Evolutionary conservation across 2,329 filamentous ascomycete genomes (phyloP), one percentile per base, ranked within the genome.

Genomic region (Cordyceps farinosa): DNA sequence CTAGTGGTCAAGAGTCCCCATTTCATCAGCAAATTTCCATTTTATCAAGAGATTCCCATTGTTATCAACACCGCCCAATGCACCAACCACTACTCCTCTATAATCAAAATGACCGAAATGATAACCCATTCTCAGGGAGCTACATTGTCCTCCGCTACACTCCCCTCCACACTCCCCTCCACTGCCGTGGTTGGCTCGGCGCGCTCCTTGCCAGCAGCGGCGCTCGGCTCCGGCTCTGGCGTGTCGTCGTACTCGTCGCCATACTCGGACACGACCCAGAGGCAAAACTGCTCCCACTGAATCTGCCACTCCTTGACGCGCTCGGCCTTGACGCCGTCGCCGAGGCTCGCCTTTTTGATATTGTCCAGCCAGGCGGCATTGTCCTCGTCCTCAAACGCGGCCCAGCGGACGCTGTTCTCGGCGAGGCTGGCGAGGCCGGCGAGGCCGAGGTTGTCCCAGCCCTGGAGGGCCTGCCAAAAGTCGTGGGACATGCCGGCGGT

Each of bases 391-490:
- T 96, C 92, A 69, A 93, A 96, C 29, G 89, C 90, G 9, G 92
- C 89, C 91, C 92, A 98, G 47, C 91, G 84, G 51, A 98, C 87
- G 67, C 91, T 96, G 72, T 97, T 98, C 81, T 98, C 92, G 0
- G 92, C 94, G 69, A 99, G 81, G 63, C 88, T 90, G 0, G 90
- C 94, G 59, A 98, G 77, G 0, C 93, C 94, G 11, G 91, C 92
- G 2, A 98, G 81, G 0, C 93, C 95, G 15, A 97, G 84, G 71
- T 96, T 97, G 64, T 96, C 89, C 86, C 93, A 95, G 0, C 91
- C 93, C 75, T 97, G 92, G 27, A 97, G 79, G 1, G 90, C 90
- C 75, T 96, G 92, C 91, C 92, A 97, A 76, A 96, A 97, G 76
- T 97, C 92, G 75, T 96, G 91, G 1, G 90, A 94, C 83, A 95